Conservation (phyloP, 768 basidiomycete genomes). For the Boletus rex-veris region DNA sequence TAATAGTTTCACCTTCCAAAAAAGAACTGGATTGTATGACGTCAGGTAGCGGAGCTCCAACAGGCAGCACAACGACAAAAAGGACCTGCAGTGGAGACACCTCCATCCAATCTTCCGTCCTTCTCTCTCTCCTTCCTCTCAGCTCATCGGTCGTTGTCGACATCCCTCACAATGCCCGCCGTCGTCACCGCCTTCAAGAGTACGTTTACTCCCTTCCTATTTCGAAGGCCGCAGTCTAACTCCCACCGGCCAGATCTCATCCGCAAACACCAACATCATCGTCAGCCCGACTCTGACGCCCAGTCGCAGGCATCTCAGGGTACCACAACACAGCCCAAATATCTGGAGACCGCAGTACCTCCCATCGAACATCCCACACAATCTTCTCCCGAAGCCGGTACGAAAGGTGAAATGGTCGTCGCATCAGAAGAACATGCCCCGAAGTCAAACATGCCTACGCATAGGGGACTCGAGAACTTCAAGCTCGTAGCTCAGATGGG, state of each 20-base stretch:
- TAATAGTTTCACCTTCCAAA: constrained; percentile 1
- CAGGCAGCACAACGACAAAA: constrained; percentile 28
- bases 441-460: constrained; percentile 76
- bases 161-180: constrained; percentile 50
- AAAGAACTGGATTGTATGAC: constrained; percentile 23
- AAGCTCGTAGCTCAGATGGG: constrained; percentile 84
- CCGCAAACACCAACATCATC: constrained; percentile 67
- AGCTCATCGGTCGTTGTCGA: neutral
- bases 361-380: constrained; percentile 35
- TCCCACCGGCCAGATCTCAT: constrained; percentile 58
- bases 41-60: constrained; percentile 36
- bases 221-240: constrained; percentile 11
- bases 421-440: constrained; percentile 73
- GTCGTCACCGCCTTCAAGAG: constrained; percentile 91
- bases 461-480: constrained; percentile 81
- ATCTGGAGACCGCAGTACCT: constrained; percentile 36
- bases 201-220: constrained; percentile 32
- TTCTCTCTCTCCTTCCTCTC: neutral
- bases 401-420: constrained; percentile 39
- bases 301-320: constrained; percentile 24
- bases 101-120: constrained; percentile 4
- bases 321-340: constrained; percentile 34
- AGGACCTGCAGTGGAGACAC: constrained; percentile 20
- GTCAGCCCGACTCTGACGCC: constrained; percentile 35
- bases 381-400: constrained; percentile 16